Evolutionary conservation across 805 yeast genomes (phyloP).

Genomic region (Candida adriatica): DNA sequence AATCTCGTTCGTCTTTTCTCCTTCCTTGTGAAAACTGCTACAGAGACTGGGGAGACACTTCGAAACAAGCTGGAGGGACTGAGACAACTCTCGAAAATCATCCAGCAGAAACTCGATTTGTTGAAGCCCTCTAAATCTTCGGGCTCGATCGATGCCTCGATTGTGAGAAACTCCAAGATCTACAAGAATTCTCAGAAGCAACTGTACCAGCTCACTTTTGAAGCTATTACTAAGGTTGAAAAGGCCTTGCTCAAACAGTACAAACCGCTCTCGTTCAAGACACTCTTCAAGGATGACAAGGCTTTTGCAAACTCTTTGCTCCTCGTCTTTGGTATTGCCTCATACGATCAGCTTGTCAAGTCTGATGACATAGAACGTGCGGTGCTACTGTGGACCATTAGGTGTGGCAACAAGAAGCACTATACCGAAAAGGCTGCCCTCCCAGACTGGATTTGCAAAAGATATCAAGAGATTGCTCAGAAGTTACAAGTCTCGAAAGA

Average conservation of each 20-base stretch:
- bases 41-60: constrained; percentile 41
- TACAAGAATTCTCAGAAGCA: constrained; percentile 45
- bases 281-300: constrained; percentile 48
- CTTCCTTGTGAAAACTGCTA: constrained; percentile 39
- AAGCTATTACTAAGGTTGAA: constrained; percentile 40
- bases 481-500: constrained; percentile 37
- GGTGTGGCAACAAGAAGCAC: constrained; percentile 41
- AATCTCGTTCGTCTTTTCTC: constrained; percentile 49
- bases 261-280: constrained; percentile 49
- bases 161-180: constrained; percentile 30
- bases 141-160: constrained; percentile 16
- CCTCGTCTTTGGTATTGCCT: constrained; percentile 48
- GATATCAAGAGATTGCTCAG: constrained; percentile 31
- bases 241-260: constrained; percentile 35
- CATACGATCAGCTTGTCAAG: constrained; percentile 41
- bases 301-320: constrained; percentile 47
- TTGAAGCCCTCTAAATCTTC: constrained; percentile 26
- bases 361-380: constrained; percentile 50
- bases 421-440: constrained; percentile 25
- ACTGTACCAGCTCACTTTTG: constrained; percentile 38
- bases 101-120: constrained; percentile 41
- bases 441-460: constrained; percentile 44
- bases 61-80: constrained; percentile 59
- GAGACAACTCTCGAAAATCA: constrained; percentile 42
- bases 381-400: constrained; percentile 55